Evolutionary conservation across 2,329 filamentous ascomycete genomes (phyloP), one percentile per base, ranked within the genome.

Genomic region (Incumbomyces lentus): DNA sequence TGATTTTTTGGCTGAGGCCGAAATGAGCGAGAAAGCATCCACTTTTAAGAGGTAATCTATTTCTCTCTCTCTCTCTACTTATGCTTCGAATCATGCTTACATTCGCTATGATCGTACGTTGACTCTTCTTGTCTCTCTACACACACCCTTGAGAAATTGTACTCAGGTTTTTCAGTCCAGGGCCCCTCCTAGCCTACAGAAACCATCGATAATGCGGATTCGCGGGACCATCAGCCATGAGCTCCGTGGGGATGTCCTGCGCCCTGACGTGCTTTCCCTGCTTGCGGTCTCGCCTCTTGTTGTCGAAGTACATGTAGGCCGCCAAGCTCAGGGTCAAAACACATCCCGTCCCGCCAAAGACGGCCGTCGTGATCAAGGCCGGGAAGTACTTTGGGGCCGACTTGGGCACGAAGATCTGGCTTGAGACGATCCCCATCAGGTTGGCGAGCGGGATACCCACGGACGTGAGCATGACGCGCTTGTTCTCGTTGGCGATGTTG

Each of bases 401-500:
- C 54, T 79, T 64, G 33, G 70, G 67, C 13, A 73, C 69, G 64
- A 85, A 86, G 49, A 84, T 80, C 55, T 86, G 85, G 51, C 74
- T 78, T 22, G 72, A 71, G 0, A 86, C 79, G 1, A 86, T 66
- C 3, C 82, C 83, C 81, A 88, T 88, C 31, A 87, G 61, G 53
- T 89, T 89, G 2, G 84, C 84, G 8, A 86, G 61, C 0, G 84
- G 84, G 0, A 89, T 83, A 18, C 80, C 82, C 14, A 88, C 74
- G 22, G 78, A 81, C 0, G 84, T 88, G 12, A 87, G 68, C 0
- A 81, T 71, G 5, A 86, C 72, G 39, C 84, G 79, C 32, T 79
- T 76, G 48, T 81, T 81, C 63, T 89, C 85, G 57, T 89, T 76
- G 1, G 84, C 83, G 47, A 87, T 76, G 60, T 90, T 90, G 69